A percentile compares a stretch with the other conserved stretches of the same genome.
Evolutionary conservation across 2,329 filamentous ascomycete species (phyloP).

Genomic region (Keithomyces neogunnii): DNA sequence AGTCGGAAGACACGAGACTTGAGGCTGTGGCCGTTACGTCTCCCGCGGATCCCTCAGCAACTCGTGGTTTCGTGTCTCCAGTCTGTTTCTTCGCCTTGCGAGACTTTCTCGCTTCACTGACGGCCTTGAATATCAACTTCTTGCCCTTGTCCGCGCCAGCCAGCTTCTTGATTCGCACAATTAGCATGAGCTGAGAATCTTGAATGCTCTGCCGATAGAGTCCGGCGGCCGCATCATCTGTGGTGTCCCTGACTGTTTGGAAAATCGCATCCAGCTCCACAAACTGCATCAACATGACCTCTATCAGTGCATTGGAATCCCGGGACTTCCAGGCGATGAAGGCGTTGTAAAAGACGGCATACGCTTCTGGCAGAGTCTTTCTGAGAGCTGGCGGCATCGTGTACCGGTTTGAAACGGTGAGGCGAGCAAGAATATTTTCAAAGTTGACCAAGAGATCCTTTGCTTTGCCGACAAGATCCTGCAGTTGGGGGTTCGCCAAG

Average conservation of each 20-base stretch:
- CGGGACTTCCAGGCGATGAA: slow-evolving; percentile 80
- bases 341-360: slow-evolving; percentile 66
- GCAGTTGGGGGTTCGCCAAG: slow-evolving; percentile 52
- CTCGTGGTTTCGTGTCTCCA: slow-evolving; percentile 63
- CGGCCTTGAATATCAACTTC: slow-evolving; percentile 64
- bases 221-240: slow-evolving; percentile 61
- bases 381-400: slow-evolving; percentile 54
- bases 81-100: slow-evolving; percentile 56
- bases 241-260: slow-evolving; percentile 73
- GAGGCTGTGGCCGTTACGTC: slow-evolving; percentile 26
- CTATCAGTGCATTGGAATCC: slow-evolving; percentile 68
- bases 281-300: slow-evolving; percentile 81
- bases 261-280: slow-evolving; percentile 78
- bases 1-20: slow-evolving; percentile 29
- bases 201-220: slow-evolving; percentile 76
- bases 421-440: slow-evolving; percentile 60
- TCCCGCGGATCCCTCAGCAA: slow-evolving; percentile 39
- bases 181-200: slow-evolving; percentile 70
- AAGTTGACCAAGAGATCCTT: slow-evolving; percentile 71
- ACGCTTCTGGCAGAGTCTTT: slow-evolving; percentile 57
- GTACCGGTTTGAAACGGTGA: slow-evolving; percentile 59
- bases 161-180: slow-evolving; percentile 71
- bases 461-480: slow-evolving; percentile 70
- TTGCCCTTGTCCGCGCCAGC: slow-evolving; percentile 65
- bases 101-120: slow-evolving; percentile 60